phyloP scores from a whole-genome alignment of 208 protist genomes.

The Trypanosoma congolense region DNA sequence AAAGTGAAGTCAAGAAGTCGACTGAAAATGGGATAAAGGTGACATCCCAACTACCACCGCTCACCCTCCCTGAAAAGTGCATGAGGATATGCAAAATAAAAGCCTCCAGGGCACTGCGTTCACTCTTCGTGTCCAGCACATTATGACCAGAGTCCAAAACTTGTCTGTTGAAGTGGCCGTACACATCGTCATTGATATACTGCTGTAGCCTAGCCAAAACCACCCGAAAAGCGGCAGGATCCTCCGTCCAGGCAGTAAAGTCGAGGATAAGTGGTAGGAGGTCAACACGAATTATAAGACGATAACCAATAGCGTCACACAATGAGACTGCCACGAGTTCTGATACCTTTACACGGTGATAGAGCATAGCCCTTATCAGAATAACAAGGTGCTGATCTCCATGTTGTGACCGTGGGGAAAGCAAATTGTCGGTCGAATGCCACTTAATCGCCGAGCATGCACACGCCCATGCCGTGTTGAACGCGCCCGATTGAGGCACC shows the following conservation, averaged over 20 bases:
- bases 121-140: not conserved
- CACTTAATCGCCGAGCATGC: conserved; percentile 10
- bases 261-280: conserved; percentile 27
- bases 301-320: conserved; percentile 14
- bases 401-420: conserved; percentile 4
- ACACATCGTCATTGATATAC: conserved; percentile 17
- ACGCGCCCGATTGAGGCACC: conserved; percentile 5
- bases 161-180: conserved; percentile 22
- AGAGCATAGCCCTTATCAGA: conserved; percentile 15
- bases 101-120: conserved; percentile 23
- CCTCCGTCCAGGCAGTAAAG: conserved; percentile 29
- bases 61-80: conserved; percentile 19
- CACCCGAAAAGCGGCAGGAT: conserved; percentile 16
- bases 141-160: conserved; percentile 13
- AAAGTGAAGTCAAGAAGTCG: conserved; percentile 10
- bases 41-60: conserved; percentile 19
- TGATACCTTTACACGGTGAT: conserved; percentile 17
- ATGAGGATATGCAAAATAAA: conserved; percentile 30
- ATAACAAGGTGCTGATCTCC: conserved; percentile 11
- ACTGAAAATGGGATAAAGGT: conserved; percentile 18
- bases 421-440: conserved; percentile 12
- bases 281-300: conserved; percentile 18
- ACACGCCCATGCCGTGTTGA: conserved; percentile 22
- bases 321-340: conserved; percentile 13
- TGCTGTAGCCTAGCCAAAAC: conserved; percentile 15